Conservation (phyloP, 1,284 basidiomycete species). For the Malassezia japonica region DNA sequence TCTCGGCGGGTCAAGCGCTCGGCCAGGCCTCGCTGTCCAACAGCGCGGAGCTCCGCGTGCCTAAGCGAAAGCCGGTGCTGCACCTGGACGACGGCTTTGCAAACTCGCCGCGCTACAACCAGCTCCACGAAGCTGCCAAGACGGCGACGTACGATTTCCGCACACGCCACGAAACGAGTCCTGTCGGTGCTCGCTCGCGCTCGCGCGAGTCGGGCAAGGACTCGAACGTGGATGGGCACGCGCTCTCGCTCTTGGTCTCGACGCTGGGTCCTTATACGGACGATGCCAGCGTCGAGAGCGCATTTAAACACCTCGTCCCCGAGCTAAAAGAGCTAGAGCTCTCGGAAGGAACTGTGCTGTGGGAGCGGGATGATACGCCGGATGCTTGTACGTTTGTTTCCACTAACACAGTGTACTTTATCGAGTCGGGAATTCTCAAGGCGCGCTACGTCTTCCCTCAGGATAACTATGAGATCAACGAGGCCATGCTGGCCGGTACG, state of each 20-base stretch:
- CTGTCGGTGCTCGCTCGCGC: neutral
- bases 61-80: constrained; percentile 35
- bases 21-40: constrained; percentile 48
- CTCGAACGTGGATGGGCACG: neutral
- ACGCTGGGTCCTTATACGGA: constrained; percentile 15
- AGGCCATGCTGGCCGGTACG: constrained; percentile 46
- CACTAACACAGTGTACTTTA: constrained; percentile 30
- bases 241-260: neutral
- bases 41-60: constrained; percentile 50
- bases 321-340: constrained; percentile 64
- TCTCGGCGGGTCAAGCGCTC: constrained; percentile 44
- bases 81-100: constrained; percentile 56
- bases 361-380: constrained; percentile 61
- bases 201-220: neutral
- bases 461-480: constrained; percentile 44
- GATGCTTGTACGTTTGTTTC: constrained; percentile 54
- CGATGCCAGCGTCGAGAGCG: neutral
- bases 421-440: constrained; percentile 43
- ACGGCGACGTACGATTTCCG: constrained; percentile 17
- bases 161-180: neutral
- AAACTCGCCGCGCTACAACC: constrained; percentile 64
- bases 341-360: constrained; percentile 60
- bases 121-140: constrained; percentile 65
- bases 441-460: constrained; percentile 43
- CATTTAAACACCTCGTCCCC: constrained; percentile 54